phyloP scores from a whole-genome alignment of 108 stramenopile genomes.

The Aurantiochytrium sp. region DNA sequence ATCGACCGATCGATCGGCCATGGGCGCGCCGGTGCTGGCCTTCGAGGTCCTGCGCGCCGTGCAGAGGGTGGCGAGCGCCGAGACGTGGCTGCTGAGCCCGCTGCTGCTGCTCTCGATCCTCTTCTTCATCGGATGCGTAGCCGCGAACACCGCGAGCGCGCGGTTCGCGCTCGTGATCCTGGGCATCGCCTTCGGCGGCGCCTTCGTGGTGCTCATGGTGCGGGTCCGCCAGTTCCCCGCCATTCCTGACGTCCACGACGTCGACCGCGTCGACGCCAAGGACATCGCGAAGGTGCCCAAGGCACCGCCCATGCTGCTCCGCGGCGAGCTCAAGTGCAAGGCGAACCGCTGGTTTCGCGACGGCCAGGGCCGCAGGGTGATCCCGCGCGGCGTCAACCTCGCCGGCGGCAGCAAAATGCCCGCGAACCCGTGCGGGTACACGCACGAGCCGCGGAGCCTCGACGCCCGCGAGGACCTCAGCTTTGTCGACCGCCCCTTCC shows the following conservation, averaged over 20 bases:
- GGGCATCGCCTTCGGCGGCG: background rate
- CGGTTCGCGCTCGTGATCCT: background rate
- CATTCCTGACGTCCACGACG: background rate
- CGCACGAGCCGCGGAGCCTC: background rate
- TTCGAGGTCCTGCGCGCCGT: background rate
- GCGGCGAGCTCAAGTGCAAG: background rate
- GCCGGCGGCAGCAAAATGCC: slow-evolving; percentile 50
- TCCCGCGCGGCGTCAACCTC: slow-evolving; percentile 46
- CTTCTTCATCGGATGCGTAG: background rate
- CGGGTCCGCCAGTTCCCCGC: background rate
- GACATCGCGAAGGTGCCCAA: background rate
- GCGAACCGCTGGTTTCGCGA: slow-evolving; percentile 35
- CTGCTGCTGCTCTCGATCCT: background rate
- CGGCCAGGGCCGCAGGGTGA: slow-evolving; percentile 30
- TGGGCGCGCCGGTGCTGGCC: slow-evolving; percentile 15
- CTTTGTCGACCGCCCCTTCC: slow-evolving; percentile 52
- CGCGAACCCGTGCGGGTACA: background rate
- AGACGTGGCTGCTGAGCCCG: background rate
- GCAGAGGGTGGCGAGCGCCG: background rate
- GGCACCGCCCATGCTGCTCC: background rate
- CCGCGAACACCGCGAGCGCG: background rate
- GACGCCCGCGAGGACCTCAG: slow-evolving; percentile 11
- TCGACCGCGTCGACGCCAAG: background rate
- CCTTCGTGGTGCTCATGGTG: background rate
- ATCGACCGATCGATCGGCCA: too few species aligned